Base-by-base conservation (phyloP, 1,284 basidiomycete genomes). In the Sutorius eximius region DNA sequence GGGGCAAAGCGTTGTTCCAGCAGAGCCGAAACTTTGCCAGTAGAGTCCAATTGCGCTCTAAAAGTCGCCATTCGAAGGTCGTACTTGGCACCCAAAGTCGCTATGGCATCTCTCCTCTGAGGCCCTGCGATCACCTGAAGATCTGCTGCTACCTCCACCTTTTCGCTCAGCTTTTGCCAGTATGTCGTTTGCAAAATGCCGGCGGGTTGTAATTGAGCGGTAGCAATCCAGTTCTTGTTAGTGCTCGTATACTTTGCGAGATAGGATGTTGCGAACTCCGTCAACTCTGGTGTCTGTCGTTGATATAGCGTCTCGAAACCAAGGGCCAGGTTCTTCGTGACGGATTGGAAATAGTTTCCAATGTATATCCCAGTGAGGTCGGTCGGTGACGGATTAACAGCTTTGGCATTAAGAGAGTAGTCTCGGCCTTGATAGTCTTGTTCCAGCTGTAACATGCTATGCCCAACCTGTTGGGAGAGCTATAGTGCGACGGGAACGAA, bases 111-210 rank as follows among this genome's bases (percentile, higher is more conserved):
- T 64, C 97, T 82, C 71, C 92, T 87, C 55, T 80, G 76, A 3
- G 89, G 87, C 42, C 86, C 82, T 50, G 89, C 85, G 57, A 95
- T 81, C 54, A 96, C 75, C 71, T 95, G 88, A 61, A 99, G 75
- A 68, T 99, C 96, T 34, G 94, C 93, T 15, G 93, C 97, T n/a
- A 96, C 94, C 57, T 99, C 96, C n/a, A 99, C 91, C 76, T 96
- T 95, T 56, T 97, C 94, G 72, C 87, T 89, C 54, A 99, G 76
- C 71, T 92, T 92, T 63, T 98, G 95, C 91, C 93, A 98, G 76
- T 99, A 99, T 15, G 94, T 96, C 42, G 94, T 85, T 73, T 95
- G 91, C 36, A 98, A 68, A 51, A 95, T 82, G 37, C 96, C 95
- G 41, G 83, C 79, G n/a, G 87, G 82, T 72, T 97, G 93, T 34